Base-by-base conservation (phyloP, 768 basidiomycete species). In the Hericium erinaceus region DNA sequence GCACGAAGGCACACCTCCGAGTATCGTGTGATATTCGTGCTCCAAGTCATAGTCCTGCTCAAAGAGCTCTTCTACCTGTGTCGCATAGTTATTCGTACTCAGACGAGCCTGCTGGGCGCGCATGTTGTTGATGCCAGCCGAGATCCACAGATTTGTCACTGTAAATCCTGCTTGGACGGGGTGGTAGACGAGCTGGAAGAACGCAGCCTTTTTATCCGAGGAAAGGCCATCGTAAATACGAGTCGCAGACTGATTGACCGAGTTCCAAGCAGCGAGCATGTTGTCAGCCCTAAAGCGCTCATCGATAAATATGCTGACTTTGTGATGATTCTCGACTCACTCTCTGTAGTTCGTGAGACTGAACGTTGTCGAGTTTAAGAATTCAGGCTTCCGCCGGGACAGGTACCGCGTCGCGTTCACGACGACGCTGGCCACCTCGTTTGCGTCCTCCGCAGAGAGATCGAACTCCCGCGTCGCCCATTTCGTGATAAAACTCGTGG, bases 381-480 rank as follows among this genome's bases (percentile, higher is more conserved):
- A 70, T 71, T 89, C 87, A 0, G 82, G 82, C 70, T 87, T 88
- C 55, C 82, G 69, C 41, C 82, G 71, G 2, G 82, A 74, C 64
- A 82, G 84, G 70, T 76, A 81, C 24, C 74, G 70, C 7, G 81
- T 81, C 39, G 82, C 65, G 62, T 83, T 83, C 13, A 69, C 75
- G 33, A 87, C 74, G 57, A 88, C 79, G 44, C 74, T 72, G 0
- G 77, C 72, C 7, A 86, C 75, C 4, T 68, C 71, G 0, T 64
- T 65, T 0, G 81, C 75, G 44, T 77, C 71, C 5, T 65, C 57
- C 4, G 67, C 50, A 2, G 73, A 69, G 4, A 83, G 51, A 41
- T 77, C 80, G 64, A 86, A 87, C 65, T 88, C 85, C 22, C 85
- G 77, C 57, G 77, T 72, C 0, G 84, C 85, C 85, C 84, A 89